A percentile compares a stretch with the other conserved stretches of the same genome.
Conservation (phyloP, 257 asterid species). For the Solanum paucissectum region DNA sequence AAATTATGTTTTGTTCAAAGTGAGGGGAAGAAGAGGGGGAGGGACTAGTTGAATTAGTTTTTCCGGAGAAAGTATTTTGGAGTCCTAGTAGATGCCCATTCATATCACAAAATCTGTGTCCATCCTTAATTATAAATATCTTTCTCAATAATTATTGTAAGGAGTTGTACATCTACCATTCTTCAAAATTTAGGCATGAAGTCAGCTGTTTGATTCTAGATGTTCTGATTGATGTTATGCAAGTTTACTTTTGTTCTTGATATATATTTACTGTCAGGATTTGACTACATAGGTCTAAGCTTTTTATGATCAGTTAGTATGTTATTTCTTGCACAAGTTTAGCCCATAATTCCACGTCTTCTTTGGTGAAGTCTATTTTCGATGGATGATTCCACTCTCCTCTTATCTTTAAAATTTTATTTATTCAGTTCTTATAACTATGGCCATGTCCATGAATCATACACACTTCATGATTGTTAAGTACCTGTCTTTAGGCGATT, state of each 20-base stretch:
- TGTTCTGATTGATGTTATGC: background rate
- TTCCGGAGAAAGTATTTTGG: background rate
- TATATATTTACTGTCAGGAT: background rate
- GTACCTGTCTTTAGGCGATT: constrained; percentile 53
- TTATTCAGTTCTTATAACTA: background rate
- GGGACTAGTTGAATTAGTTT: background rate
- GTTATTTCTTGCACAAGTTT: background rate
- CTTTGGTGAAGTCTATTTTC: background rate
- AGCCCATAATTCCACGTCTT: background rate
- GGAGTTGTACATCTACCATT: background rate
- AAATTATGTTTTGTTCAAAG: background rate
- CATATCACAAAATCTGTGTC: background rate
- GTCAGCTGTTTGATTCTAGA: background rate
- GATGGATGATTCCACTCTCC: background rate
- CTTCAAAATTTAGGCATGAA: background rate
- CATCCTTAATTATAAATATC: background rate
- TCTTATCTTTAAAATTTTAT: background rate
- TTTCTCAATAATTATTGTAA: background rate
- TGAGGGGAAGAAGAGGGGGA: background rate
- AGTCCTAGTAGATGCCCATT: background rate
- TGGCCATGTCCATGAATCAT: background rate
- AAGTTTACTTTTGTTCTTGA: background rate
- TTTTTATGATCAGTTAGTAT: background rate
- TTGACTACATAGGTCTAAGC: background rate
- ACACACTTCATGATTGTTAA: background rate